Evolutionary conservation across 441 rosid species (phyloP), one percentile per base, ranked within the genome.

Genomic region (Bocquillonia castaneifolia): DNA sequence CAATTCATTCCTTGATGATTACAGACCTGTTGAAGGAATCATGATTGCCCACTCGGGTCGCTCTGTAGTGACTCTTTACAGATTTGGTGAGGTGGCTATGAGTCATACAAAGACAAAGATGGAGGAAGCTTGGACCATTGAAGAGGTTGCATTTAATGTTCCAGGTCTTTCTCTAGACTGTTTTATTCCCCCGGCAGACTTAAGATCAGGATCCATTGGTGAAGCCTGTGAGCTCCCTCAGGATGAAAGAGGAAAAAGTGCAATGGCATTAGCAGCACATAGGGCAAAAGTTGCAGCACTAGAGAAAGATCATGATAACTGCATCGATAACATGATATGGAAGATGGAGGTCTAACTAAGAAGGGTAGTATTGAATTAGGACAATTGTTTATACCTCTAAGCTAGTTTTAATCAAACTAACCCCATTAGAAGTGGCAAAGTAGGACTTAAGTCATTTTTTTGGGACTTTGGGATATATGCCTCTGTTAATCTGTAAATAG

Each of bases 1-100:
- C 77, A 90, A 85, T 34, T 89, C 96, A 5, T 89, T 75, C 67
- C 84, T 91, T 5, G 85, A 85, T 2, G 93, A 93, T 76, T 93
- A 93, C 76, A 85, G 82, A 63, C 83, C 86, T 28, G 96, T 93
- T 3, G 98, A 90, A 69, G 97, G 98, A 57, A 83, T 90, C 48
- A 88, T 90, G 98, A 87, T 92, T 48, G 97, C 98, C 55, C 97
- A 90, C 72, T 88, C 96, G 28, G 97, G 98, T 6, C 89, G 80
- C 14, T 87, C 97, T 32, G 85, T 86, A 44, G 95, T 84, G 67
- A 88, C 96, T 26, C 90, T 90, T 59, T 92, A 86, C 75, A 82
- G 96, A 82, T 92, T 92, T 18, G 98, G 97, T 2, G 94, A 90
- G 77, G 80, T 74, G 1, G 96, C 96, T 0, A 88, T 87, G 96